Percentiles rank a stretch among this genome's conserved stretches.
Conservation (phyloP, 345 rosid genomes). For the Reutealis trisperma region DNA sequence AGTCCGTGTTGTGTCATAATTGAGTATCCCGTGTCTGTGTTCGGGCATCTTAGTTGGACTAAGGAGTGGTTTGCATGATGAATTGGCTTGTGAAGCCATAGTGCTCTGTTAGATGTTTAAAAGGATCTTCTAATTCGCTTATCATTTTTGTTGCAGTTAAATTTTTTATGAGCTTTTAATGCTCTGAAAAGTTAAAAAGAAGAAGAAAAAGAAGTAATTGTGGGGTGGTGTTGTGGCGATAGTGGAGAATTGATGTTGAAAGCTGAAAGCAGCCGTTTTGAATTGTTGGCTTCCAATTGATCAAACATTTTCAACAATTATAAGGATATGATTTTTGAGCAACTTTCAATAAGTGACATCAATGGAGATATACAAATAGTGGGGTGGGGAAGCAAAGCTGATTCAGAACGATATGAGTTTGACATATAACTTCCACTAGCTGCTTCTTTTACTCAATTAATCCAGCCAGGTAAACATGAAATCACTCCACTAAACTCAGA, state of each 20-base stretch:
- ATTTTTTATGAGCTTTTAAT: not conserved
- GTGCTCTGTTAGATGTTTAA: not conserved
- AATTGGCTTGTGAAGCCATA: not conserved
- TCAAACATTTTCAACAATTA: constrained; percentile 4
- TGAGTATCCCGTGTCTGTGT: no score
- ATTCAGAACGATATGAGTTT: not conserved
- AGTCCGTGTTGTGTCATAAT: no score
- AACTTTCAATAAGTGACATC: not conserved
- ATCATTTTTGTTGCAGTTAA: not conserved
- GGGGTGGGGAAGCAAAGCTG: not conserved
- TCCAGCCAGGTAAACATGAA: not conserved
- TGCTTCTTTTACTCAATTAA: not conserved
- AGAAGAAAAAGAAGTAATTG: not conserved
- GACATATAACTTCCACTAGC: not conserved
- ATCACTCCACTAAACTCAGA: not conserved
- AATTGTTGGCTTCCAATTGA: not conserved
- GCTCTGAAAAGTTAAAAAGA: not conserved
- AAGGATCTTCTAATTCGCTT: not conserved
- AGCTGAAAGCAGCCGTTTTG: constrained; percentile 9
- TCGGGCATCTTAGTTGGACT: no score
- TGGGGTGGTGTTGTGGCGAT: not conserved
- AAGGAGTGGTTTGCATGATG: no score
- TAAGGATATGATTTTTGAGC: not conserved
- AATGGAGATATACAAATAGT: not conserved
- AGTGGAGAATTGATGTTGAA: constrained; percentile 11